These are phyloP conservation scores for Metschnikowia henanensis DNA, from an alignment of 805 yeast genomes.

Conservation along the genomic window DNA sequence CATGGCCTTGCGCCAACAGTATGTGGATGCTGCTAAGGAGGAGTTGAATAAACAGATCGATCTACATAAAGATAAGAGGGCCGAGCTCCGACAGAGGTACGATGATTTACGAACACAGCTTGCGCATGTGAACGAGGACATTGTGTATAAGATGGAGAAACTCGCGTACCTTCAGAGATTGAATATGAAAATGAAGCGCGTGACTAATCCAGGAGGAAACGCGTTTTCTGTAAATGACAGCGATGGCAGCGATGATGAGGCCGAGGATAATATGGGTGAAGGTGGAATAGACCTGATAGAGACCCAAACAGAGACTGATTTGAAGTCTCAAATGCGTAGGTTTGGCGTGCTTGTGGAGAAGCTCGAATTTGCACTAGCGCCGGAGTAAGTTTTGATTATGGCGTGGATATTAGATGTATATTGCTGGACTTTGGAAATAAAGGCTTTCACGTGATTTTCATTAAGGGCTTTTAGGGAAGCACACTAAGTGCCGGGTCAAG, in stretches of 20 bases:
- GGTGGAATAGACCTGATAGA: too few species aligned
- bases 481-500: too few species aligned
- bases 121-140: slow-evolving; percentile 16
- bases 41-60: slow-evolving; percentile 1
- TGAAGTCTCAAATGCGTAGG: slow-evolving; percentile 22
- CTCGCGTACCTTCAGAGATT: slow-evolving; percentile 25
- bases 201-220: neutral
- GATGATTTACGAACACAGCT: slow-evolving; percentile 11
- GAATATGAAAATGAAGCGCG: slow-evolving; percentile 9
- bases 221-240: too few species aligned
- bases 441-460: too few species aligned
- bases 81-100: slow-evolving; percentile 10
- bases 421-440: too few species aligned
- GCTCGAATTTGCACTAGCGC: slow-evolving; percentile 12
- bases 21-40: neutral
- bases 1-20: slow-evolving; percentile 1
- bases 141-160: slow-evolving; percentile 32
- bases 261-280: neutral
- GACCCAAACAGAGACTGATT: neutral
- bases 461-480: too few species aligned
- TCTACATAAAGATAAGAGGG: neutral
- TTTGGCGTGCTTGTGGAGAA: slow-evolving; percentile 31
- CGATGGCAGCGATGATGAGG: slow-evolving; percentile 27
- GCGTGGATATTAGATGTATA: too few species aligned
- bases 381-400: neutral